Base-by-base conservation (phyloP, 805 yeast genomes). In the Kluyveromyces starmeri region DNA sequence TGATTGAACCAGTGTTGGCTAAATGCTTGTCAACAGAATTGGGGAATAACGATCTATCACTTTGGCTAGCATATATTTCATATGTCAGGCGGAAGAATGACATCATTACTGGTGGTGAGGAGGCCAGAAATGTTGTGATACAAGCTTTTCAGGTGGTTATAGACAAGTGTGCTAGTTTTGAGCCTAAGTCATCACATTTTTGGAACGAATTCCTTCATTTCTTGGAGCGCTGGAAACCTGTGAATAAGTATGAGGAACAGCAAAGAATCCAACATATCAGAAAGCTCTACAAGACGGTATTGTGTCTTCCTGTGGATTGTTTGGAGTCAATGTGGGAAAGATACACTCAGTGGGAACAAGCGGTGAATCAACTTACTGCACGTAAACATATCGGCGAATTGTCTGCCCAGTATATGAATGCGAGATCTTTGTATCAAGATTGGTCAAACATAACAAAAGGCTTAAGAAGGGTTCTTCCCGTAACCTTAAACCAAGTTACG, bases 191-290 rank as follows among this genome's bases (percentile, higher is more conserved):
- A 13, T 78, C 81, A 20, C 64, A 65, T 2, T 59, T 92, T 27
- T 89, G 96, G 95, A 65, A 68, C 31, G 92, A 83, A 46, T 92
- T 84, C 52, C 53, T 92, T n/a, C 77, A 70, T 7, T 86, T 85
- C 48, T 67, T 86, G 41, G 78, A 75, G 43, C 64, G 71, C 21
- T 83, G 92, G 89, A 75, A 75, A 32, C 88, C 95, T 3, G 68
- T 74, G 12, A 75, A 78, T 22, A 73, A 78, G 28, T 84, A 89
- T 81, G 97, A 89, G 51, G 79, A 75, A 43, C 86, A 82, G 51
- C 88, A 82, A 46, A 79, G 83, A 43, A 69, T 72, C 48, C 95
- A 84, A 48, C 64, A 78, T 48, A 71, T 82, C 30, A 69, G 97
- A 47, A 77, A 75, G 42, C 68, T 81, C 4, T 84, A 79, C 55